Base-by-base conservation (phyloP, 179 eudicot genomes). In the Heliamphora pulchella region DNA sequence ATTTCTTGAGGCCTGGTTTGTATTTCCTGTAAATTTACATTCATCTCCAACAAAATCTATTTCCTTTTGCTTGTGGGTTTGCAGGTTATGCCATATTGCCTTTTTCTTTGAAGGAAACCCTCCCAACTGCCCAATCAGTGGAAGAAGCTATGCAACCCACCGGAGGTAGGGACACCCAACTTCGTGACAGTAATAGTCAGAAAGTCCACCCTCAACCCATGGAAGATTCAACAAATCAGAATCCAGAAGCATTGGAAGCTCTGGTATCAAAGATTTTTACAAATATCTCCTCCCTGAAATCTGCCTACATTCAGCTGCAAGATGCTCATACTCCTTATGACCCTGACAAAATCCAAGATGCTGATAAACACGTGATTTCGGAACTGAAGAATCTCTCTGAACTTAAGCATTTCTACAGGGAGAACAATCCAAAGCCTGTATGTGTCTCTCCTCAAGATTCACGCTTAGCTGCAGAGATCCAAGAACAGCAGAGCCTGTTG, bases 191-290 rank as follows among this genome's bases (percentile, higher is more conserved):
- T 93, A 93, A 86, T 87, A 93, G 86, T 88, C 98, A 91, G 89
- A 94, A 94, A 90, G 94, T 94, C 74, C 97, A 94, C 82, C 98
- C 98, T 77, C 98, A 94, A 85, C 98, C 98, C 20, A 94, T 90
- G 77, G 98, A 94, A 76, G 87, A 85, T 70, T 83, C 83, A 14
- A 82, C 78, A 50, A 89, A 89, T 80, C 97, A 89, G 80, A 89
- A 87, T 61, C 93, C 91, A 5, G 94, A 91, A 89, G 94, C 96
- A 73, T 91, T 93, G 41, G 98, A 94, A 86, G 87, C 89, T 53
- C 71, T 95, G 76, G 87, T 95, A 48, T 89, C 97, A 1, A 89
- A 89, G 70, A 83, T 95, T 59, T 93, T 95, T 67, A 80, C 88
- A 4, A 91, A 91, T 74, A 86, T 95, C 57, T 91, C 98, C 76